phyloP scores from a whole-genome alignment of 1,284 basidiomycete species.

The Cutaneotrichosporon spelunceum region DNA sequence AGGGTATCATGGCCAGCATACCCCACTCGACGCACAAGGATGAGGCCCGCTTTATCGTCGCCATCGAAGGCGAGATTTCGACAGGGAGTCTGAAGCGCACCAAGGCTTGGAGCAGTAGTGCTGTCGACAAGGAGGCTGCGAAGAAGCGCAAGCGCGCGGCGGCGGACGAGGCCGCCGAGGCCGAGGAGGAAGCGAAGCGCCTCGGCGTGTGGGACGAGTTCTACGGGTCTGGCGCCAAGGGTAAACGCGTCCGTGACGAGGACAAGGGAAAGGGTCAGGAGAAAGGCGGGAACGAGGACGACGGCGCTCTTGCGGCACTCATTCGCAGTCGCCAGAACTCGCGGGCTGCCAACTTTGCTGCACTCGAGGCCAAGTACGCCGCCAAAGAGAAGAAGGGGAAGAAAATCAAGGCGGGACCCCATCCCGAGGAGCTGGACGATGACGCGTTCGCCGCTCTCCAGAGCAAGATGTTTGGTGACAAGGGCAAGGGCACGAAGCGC shows the following conservation, averaged over 20 bases:
- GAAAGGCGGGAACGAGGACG: constrained; percentile 56
- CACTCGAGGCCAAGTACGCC: constrained; percentile 74
- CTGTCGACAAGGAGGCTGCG: constrained; percentile 70
- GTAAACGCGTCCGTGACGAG: constrained; percentile 61
- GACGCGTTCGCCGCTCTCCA: constrained; percentile 47
- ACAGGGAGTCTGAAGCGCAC: constrained; percentile 59
- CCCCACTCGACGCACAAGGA: constrained; percentile 78
- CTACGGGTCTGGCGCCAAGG: constrained; percentile 73
- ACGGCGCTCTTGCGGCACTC: constrained; percentile 69
- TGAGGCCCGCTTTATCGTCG: constrained; percentile 73
- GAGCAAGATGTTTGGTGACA: constrained; percentile 20
- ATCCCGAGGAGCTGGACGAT: constrained; percentile 43
- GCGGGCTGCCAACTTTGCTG: constrained; percentile 68
- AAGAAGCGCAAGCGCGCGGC: constrained; percentile 69
- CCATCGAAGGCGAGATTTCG: constrained; percentile 66
- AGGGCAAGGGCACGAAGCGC: constrained; percentile 19
- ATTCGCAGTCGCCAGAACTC: constrained; percentile 71
- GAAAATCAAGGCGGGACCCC: constrained; percentile 17
- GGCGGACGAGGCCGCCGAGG: constrained; percentile 75
- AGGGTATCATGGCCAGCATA: constrained; percentile 73
- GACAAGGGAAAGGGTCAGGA: constrained; percentile 48
- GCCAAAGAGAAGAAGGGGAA: constrained; percentile 36
- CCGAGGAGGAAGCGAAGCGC: constrained; percentile 78
- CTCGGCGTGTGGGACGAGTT: constrained; percentile 94
- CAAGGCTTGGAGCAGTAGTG: constrained; percentile 63